phyloP scores from a whole-genome alignment of 805 yeast species.

The Wickerhamiella vanderwaltii region DNA sequence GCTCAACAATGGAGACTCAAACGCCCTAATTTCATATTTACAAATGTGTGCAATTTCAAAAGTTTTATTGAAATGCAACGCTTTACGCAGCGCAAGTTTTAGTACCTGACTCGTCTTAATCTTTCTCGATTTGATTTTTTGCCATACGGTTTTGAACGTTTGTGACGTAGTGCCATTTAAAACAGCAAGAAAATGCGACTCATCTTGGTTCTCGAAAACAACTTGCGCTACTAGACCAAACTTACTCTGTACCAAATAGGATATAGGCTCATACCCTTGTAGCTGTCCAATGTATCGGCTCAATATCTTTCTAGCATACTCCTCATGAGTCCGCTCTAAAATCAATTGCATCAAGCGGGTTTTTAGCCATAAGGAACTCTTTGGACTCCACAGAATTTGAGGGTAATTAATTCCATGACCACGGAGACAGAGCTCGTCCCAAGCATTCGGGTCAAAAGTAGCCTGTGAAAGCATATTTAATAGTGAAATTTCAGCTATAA shows the following conservation, averaged over 20 bases:
- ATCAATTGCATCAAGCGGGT: constrained; percentile 13
- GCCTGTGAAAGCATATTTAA: background rate
- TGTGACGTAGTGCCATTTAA: background rate
- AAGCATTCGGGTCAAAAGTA: background rate
- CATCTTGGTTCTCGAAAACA: background rate
- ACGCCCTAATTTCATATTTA: background rate
- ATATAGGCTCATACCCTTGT: background rate
- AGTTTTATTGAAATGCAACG: background rate
- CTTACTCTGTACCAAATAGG: background rate
- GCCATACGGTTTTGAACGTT: background rate
- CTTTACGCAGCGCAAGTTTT: background rate
- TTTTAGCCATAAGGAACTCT: constrained; percentile 16
- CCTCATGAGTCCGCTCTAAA: background rate
- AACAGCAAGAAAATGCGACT: background rate
- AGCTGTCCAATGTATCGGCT: constrained; percentile 10
- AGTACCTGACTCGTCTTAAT: background rate
- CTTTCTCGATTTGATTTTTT: background rate
- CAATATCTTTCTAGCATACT: constrained; percentile 9
- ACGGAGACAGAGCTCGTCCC: constrained; percentile 6
- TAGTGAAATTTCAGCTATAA: background rate
- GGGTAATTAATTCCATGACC: constrained; percentile 14
- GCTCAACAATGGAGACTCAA: background rate
- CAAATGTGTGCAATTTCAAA: constrained; percentile 1
- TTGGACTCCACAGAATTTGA: constrained; percentile 11
- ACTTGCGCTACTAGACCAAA: background rate